Evolutionary conservation across 2,329 filamentous ascomycete genomes (phyloP).

Genomic region (Camptophora hylomeconis): DNA sequence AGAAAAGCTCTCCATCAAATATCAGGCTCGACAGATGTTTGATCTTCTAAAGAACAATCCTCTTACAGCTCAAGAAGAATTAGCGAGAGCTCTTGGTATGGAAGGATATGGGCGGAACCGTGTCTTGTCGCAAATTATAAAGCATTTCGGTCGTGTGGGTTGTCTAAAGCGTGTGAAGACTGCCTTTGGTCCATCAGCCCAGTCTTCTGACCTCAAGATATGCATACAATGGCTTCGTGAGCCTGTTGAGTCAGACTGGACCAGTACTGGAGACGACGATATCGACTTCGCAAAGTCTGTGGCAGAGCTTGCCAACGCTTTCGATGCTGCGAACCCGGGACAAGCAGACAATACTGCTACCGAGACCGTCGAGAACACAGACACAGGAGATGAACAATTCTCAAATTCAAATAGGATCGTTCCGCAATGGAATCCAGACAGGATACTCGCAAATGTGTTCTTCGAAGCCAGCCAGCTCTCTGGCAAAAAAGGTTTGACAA

Average conservation of each 20-base stretch:
- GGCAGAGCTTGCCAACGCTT: slow-evolving; percentile 12
- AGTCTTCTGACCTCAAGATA: slow-evolving; percentile 24
- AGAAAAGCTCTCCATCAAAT: not conserved
- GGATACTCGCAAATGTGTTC: slow-evolving; percentile 38
- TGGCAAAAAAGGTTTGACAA: slow-evolving; percentile 37
- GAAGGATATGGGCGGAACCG: slow-evolving; percentile 25
- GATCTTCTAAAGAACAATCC: slow-evolving; percentile 34
- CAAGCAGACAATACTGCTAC: slow-evolving; percentile 13
- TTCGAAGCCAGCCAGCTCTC: slow-evolving; percentile 34
- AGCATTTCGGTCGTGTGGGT: slow-evolving; percentile 33
- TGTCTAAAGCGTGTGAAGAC: slow-evolving; percentile 32
- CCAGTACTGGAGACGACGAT: slow-evolving; percentile 21
- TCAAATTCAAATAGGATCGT: slow-evolving; percentile 21
- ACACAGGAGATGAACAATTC: slow-evolving; percentile 18
- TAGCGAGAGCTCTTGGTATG: slow-evolving; percentile 36
- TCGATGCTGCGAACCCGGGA: slow-evolving; percentile 5
- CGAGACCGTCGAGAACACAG: slow-evolving; percentile 6
- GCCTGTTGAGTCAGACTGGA: slow-evolving; percentile 21
- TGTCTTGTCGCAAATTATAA: slow-evolving; percentile 29
- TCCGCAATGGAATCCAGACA: slow-evolving; percentile 43
- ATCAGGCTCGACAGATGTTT: slow-evolving; percentile 25
- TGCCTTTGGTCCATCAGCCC: slow-evolving; percentile 27
- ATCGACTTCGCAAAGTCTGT: slow-evolving; percentile 10
- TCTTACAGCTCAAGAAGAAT: slow-evolving; percentile 39
- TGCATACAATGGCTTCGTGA: slow-evolving; percentile 32